phyloP scores from a whole-genome alignment of 768 basidiomycete species.

The Pulveroboletus sp. region DNA sequence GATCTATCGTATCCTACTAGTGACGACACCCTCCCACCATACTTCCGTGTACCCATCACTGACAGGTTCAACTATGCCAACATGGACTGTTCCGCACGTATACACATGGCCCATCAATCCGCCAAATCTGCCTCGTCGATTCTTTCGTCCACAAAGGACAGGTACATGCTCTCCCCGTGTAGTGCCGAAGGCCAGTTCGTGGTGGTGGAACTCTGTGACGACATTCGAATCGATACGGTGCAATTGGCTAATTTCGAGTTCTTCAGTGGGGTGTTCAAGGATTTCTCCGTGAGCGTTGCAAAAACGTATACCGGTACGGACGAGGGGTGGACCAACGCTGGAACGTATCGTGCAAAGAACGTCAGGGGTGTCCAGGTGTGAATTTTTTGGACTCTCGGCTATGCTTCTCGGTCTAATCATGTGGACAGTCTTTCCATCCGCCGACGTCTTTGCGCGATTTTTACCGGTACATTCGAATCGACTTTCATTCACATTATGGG shows the following conservation, averaged over 20 bases:
- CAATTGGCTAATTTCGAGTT: constrained; percentile 98
- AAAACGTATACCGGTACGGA: constrained; percentile 67
- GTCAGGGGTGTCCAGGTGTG: constrained; percentile 85
- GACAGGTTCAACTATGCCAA: constrained; percentile 96
- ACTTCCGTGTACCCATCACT: constrained; percentile 67
- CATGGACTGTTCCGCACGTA: constrained; percentile 87
- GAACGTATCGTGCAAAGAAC: constrained; percentile 83
- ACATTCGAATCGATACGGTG: constrained; percentile 93
- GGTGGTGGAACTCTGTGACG: constrained; percentile 95
- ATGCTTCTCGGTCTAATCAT: background rate
- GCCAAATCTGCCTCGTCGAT: constrained; percentile 83
- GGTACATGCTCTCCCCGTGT: constrained; percentile 97
- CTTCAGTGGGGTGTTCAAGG: constrained; percentile 94
- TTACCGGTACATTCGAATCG: constrained; percentile 90
- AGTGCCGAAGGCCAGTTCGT: constrained; percentile 62
- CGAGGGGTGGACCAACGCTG: constrained; percentile 68
- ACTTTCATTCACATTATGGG: constrained; percentile 91
- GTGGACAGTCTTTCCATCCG: constrained; percentile 65
- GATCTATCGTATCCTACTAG: constrained; percentile 9
- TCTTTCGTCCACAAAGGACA: constrained; percentile 83
- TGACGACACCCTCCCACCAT: constrained; percentile 41
- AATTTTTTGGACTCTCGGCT: background rate
- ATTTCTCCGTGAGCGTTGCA: constrained; percentile 80
- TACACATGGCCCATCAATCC: constrained; percentile 75
- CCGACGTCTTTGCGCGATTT: constrained; percentile 73